phyloP scores from a whole-genome alignment of 768 basidiomycete genomes.

The Naganishia onofrii region DNA sequence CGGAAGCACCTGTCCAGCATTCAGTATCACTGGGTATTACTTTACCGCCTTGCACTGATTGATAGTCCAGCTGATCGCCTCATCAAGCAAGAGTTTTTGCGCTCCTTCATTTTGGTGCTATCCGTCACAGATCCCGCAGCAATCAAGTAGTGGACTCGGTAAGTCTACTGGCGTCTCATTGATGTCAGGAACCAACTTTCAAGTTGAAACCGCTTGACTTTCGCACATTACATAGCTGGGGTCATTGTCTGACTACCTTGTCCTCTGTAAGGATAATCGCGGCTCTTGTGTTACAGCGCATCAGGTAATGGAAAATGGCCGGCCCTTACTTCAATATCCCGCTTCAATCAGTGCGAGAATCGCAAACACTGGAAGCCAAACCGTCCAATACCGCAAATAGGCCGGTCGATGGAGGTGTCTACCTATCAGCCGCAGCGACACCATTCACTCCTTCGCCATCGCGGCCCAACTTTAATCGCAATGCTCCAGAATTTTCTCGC shows the following conservation, averaged over 20 bases:
- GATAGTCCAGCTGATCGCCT: too few species aligned
- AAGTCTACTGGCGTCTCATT: too few species aligned
- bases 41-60: too few species aligned
- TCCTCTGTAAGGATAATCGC: neutral
- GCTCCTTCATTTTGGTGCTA: too few species aligned
- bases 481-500: neutral
- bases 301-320: neutral
- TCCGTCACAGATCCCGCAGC: too few species aligned
- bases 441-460: slow-evolving; percentile 12
- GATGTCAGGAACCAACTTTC: too few species aligned
- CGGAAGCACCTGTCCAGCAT: too few species aligned
- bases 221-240: neutral
- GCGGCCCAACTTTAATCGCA: neutral
- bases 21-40: too few species aligned
- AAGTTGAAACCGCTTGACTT: too few species aligned
- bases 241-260: neutral
- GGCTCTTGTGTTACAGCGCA: neutral
- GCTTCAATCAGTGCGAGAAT: neutral
- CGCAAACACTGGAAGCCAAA: neutral
- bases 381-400: neutral
- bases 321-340: slow-evolving; percentile 10
- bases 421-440: neutral
- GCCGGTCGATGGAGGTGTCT: neutral
- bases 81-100: too few species aligned
- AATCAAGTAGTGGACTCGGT: too few species aligned